Evolutionary conservation across 768 basidiomycete genomes (phyloP).

Genomic region (Suillus subaureus): DNA sequence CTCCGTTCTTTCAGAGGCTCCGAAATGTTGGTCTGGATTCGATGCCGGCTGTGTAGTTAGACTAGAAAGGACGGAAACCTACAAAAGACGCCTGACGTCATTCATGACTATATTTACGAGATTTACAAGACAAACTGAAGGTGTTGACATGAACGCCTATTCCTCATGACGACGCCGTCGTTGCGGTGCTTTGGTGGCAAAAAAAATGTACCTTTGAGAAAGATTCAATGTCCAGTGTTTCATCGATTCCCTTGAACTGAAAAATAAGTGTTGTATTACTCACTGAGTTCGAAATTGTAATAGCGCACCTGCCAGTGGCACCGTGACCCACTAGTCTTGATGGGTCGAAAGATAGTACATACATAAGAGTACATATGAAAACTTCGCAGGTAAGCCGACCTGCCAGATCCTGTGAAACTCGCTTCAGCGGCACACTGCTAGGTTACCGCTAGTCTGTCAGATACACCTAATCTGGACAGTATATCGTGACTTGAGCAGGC

Average conservation of each 20-base stretch:
- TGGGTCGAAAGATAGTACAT: neutral
- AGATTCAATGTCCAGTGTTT: neutral
- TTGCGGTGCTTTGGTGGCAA: neutral
- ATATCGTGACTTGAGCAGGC: neutral
- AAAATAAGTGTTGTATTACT: neutral
- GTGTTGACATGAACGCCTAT: no score
- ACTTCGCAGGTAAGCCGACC: neutral
- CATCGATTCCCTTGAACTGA: neutral
- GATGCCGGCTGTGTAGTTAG: no score
- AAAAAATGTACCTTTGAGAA: neutral
- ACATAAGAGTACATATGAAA: neutral
- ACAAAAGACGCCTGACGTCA: neutral
- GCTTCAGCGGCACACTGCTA: neutral
- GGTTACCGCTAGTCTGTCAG: neutral
- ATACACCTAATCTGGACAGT: neutral
- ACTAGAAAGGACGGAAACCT: no score
- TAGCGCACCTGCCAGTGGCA: neutral
- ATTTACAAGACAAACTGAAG: neutral
- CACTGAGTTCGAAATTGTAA: neutral
- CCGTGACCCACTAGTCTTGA: neutral
- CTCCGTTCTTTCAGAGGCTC: neutral
- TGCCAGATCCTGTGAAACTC: neutral
- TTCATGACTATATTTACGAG: neutral
- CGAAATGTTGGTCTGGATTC: no score
- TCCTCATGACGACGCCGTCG: neutral